Base-by-base conservation (phyloP, 202 grass and related monocot genomes). In the Zoysia matrella region DNA sequence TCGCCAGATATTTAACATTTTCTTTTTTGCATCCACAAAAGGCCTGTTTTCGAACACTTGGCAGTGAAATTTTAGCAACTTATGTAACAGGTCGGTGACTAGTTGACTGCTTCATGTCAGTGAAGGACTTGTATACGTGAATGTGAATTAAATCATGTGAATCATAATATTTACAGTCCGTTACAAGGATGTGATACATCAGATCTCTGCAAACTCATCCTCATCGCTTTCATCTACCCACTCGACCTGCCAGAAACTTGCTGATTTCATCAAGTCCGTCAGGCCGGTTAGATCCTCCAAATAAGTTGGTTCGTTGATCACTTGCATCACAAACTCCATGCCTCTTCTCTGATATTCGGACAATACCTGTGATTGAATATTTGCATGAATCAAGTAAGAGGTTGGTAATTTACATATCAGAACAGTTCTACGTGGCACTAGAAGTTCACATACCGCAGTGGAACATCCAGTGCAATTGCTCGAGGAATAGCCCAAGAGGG, bases 391-490 rank as follows among this genome's bases (percentile, higher is more conserved):
- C 22, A 14, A 1, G 39, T 39, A 69, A 75, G 5, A 69, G 14
- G 11, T 74, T 7, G 60, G 16, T 42, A 73, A 22, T 36, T 64
- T 11, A 65, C 15, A 3, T 36, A 54, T 56, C 39, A 48, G 44
- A 36, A 47, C 75, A 71, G 36, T 53, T 76, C 1, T 69, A 69
- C 62, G 69, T 15, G 66, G 67, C 7, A 6, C 44, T 52, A 76
- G 71, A 75, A 42, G 80, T 39, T 67, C 58, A 73, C 88, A 85
- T 92, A 98, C 95, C 61, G 71, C 82, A 74, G 74, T 81, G 60
- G 90, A 95, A 88, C 95, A 98, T 6, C 92, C 92, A n/a, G 90
- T 98, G 74, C 95, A 98, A 75, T 88, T 93, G 49, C 88, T 85
- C 2, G 95, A 98, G 71, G 92, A 91, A 80, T 98, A 85, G 11